Conservation (phyloP, 192 early-diverging fungal genomes). For the Chytriomyces confervae region DNA sequence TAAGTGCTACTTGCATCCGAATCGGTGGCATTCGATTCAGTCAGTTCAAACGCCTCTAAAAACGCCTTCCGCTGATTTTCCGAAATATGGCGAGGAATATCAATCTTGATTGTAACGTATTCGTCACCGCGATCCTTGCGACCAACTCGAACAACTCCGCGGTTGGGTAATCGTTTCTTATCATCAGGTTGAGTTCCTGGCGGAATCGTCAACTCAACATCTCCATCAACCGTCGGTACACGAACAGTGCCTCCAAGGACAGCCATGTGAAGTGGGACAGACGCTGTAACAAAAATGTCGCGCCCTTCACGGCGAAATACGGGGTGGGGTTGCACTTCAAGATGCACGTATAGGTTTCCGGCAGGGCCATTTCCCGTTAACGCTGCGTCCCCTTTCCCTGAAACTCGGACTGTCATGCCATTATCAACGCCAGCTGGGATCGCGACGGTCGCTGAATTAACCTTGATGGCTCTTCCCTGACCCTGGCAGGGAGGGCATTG, state of each 20-base stretch:
- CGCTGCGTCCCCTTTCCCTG: conserved; percentile 84
- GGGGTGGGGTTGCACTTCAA: conserved; percentile 60
- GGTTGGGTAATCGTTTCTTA: conserved; percentile 73
- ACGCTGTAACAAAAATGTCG: conserved; percentile 76
- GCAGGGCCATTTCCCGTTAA: conserved; percentile 69
- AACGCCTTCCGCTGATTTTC: conserved; percentile 51
- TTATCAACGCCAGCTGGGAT: conserved; percentile 83
- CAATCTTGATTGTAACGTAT: conserved; percentile 84
- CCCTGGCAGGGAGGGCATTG: conserved; percentile 82
- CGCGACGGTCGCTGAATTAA: conserved; percentile 72
- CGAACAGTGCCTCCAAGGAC: conserved; percentile 85
- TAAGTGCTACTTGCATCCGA: background rate
- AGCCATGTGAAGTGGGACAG: conserved; percentile 84
- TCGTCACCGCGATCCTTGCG: conserved; percentile 80
- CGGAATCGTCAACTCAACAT: conserved; percentile 88
- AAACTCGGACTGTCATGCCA: conserved; percentile 77
- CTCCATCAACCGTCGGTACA: conserved; percentile 94
- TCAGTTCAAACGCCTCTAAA: conserved; percentile 63
- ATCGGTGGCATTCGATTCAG: background rate
- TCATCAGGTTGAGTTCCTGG: conserved; percentile 91
- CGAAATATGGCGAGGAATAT: conserved; percentile 71
- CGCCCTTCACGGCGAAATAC: conserved; percentile 84
- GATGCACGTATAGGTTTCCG: conserved; percentile 86
- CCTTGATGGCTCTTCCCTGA: conserved; percentile 76
- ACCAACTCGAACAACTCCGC: conserved; percentile 74